Percentiles rank a stretch among this genome's conserved stretches.
Evolutionary conservation across 2,329 filamentous ascomycete genomes (phyloP).

Genomic region (Capronia americana): DNA sequence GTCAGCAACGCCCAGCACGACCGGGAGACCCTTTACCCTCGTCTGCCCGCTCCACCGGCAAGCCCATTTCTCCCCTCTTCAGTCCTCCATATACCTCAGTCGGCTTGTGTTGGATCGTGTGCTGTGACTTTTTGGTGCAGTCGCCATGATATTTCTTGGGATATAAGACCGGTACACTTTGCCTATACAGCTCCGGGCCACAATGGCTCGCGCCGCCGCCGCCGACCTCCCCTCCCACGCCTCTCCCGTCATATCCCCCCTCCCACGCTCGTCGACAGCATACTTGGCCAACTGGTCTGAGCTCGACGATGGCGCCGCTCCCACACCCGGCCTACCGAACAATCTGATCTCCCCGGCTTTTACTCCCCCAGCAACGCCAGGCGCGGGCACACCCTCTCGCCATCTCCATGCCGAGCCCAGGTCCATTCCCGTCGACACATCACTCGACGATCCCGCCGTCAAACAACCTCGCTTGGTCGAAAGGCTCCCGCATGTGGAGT

Average conservation of each 20-base stretch:
- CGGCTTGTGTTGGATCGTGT: constrained; percentile 14
- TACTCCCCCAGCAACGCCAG: constrained; percentile 53
- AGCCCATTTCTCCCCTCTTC: constrained; percentile 21
- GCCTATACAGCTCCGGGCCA: constrained; percentile 5
- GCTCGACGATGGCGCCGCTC: constrained; percentile 36
- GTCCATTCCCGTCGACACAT: constrained; percentile 53
- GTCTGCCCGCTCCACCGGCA: background rate
- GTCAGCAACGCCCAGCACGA: constrained; percentile 25
- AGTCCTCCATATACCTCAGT: constrained; percentile 6
- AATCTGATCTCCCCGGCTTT: constrained; percentile 61
- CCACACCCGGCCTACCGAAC: constrained; percentile 57
- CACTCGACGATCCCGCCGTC: constrained; percentile 44
- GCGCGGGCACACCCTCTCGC: constrained; percentile 43
- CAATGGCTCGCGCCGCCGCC: constrained; percentile 27
- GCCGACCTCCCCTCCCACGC: constrained; percentile 61
- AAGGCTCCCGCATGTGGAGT: constrained; percentile 82
- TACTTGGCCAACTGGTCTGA: constrained; percentile 41
- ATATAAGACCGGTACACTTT: constrained; percentile 3
- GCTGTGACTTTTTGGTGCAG: background rate
- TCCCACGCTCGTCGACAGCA: constrained; percentile 41
- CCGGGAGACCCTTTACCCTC: too few relatives aligned
- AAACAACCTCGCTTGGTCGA: constrained; percentile 75
- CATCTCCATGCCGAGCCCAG: constrained; percentile 46
- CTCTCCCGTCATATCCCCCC: constrained; percentile 57
- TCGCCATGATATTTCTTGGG: constrained; percentile 9